phyloP scores from a whole-genome alignment of 2,329 filamentous ascomycete genomes.

The Alternaria gansuensis region DNA sequence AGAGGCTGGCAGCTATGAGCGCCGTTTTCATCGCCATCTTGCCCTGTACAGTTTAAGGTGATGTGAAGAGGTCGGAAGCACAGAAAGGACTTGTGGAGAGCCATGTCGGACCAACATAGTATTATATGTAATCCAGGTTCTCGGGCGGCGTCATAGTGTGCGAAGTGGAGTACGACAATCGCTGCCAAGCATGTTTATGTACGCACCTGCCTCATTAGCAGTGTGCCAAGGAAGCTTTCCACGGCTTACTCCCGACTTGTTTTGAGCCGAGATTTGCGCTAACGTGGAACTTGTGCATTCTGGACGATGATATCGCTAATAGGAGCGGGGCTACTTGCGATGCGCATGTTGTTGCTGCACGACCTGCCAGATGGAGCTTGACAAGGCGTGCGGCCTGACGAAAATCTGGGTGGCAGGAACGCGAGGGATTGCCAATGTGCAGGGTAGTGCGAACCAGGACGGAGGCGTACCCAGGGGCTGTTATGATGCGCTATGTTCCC shows the following conservation, averaged over 20 bases:
- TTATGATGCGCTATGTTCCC: background rate
- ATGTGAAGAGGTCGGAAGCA: constrained; percentile 12
- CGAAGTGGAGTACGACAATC: constrained; percentile 23
- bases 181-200: constrained; percentile 24
- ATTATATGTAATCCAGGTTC: constrained; percentile 30
- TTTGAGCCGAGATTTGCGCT: constrained; percentile 27
- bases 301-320: constrained; percentile 27
- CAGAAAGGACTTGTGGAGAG: constrained; percentile 15
- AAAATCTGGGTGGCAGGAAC: constrained; percentile 13
- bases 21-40: constrained; percentile 43
- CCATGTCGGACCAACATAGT: constrained; percentile 14
- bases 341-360: constrained; percentile 20
- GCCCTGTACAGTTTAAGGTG: constrained; percentile 13
- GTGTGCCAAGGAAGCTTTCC: constrained; percentile 37
- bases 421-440: constrained; percentile 18
- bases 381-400: constrained; percentile 16
- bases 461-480: background rate
- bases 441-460: constrained; percentile 1
- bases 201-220: constrained; percentile 32
- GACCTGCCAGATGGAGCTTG: constrained; percentile 36
- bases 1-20: constrained; percentile 36
- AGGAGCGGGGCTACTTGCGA: constrained; percentile 27
- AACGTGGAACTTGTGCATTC: constrained; percentile 25
- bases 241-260: constrained; percentile 31
- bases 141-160: constrained; percentile 24